phyloP scores from a whole-genome alignment of 352 stramenopile species.

The Globisporangium carolinianum region DNA sequence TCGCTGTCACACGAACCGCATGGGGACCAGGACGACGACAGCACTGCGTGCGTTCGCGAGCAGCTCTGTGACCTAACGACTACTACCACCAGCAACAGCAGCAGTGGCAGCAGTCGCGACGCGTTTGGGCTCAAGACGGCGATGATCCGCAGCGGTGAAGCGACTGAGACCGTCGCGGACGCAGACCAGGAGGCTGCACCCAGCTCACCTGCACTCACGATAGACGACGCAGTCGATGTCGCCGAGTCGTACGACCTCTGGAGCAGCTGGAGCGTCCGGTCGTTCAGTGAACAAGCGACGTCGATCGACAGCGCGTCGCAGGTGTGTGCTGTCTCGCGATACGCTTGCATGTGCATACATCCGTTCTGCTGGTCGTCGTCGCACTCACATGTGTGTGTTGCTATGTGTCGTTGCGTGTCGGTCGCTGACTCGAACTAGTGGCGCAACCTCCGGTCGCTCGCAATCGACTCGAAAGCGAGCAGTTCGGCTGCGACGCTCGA shows the following conservation, averaged over 20 bases:
- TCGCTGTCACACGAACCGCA: too few species aligned
- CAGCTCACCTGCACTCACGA: constrained; percentile 1
- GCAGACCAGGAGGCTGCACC: constrained; percentile 18
- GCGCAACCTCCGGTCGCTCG: constrained; percentile 28
- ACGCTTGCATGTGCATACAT: background rate
- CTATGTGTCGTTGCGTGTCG: background rate
- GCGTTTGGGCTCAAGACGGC: constrained; percentile 5
- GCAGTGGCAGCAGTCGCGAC: background rate
- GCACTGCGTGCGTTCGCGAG: too few species aligned
- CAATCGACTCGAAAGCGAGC: constrained; percentile 23
- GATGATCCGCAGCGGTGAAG: constrained; percentile 7
- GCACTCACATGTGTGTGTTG: background rate
- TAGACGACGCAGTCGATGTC: background rate
- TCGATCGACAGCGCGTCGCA: constrained; percentile 18
- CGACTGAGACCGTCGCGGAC: constrained; percentile 10
- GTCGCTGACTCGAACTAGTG: constrained; percentile 12
- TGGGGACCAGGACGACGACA: too few species aligned
- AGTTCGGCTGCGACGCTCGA: constrained; percentile 11
- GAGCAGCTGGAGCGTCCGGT: constrained; percentile 29
- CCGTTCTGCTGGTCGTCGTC: background rate
- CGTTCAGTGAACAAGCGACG: constrained; percentile 19
- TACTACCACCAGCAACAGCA: background rate
- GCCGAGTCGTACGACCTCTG: constrained; percentile 28
- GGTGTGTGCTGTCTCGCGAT: background rate
- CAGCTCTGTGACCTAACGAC: too few species aligned